Evolutionary conservation across 2,329 filamentous ascomycete species (phyloP).

Genomic region (Pseudocercospora eumusae): DNA sequence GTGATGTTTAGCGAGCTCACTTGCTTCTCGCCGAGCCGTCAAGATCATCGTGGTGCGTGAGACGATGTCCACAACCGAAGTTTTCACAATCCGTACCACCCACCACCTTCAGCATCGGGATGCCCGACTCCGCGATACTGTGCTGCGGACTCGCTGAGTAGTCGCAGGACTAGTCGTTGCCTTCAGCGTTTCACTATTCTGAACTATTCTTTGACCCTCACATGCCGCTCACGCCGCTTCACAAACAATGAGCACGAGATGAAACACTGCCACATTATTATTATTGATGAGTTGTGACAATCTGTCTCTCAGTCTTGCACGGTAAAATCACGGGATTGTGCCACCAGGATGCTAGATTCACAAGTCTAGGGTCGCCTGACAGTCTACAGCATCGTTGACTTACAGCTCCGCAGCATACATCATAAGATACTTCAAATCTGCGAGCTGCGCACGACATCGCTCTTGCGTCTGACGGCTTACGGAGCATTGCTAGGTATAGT

Average conservation of each 20-base stretch:
- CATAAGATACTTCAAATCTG: not conserved
- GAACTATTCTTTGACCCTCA: not conserved
- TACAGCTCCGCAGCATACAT: not conserved
- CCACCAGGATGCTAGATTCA: constrained; percentile 1
- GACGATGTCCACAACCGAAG: constrained; percentile 3
- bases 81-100: not conserved
- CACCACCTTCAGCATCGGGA: not conserved
- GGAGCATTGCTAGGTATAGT: not conserved
- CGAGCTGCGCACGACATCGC: not conserved
- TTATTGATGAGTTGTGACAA: not conserved
- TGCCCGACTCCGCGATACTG: constrained; percentile 5
- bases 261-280: constrained; percentile 5
- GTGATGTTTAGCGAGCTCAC: not conserved
- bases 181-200: not conserved
- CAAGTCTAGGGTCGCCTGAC: constrained; percentile 9
- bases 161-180: not conserved
- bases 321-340: constrained; percentile 3
- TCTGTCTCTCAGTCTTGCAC: not conserved
- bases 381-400: not conserved
- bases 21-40: constrained; percentile 1
- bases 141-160: not conserved
- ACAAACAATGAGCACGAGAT: constrained; percentile 1
- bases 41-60: constrained; percentile 10
- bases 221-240: not conserved
- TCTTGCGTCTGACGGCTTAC: not conserved